Base-by-base conservation (phyloP, 306 rosid genomes). In the Quercus variabilis region DNA sequence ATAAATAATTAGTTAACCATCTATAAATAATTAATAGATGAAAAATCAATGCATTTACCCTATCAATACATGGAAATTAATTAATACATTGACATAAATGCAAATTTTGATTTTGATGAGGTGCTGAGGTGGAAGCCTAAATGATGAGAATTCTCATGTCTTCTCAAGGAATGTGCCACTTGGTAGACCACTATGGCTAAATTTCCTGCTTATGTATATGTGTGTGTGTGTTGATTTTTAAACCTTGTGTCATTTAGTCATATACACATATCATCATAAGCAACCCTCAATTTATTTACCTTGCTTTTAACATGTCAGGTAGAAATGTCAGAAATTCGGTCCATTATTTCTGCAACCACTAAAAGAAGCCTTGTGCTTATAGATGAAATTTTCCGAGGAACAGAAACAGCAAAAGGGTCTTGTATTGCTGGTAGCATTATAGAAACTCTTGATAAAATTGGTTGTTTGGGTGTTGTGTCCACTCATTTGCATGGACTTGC, bases 401-500 rank as follows among this genome's bases (percentile, higher is more conserved):
- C 99, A 80, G 97, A 92, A 84, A 92, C 97, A 20, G 95, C 93
- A 4, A 94, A 94, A 84, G 99, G 97, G 59, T 92, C 99, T 76
- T 92, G 99, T 73, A 92, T 94, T 59, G 99, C 99, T 5, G 99
- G 99, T 70, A 90, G 99, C 86, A 86, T 94, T 71, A 77, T 91
- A 76, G 99, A 94, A 90, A 82, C 87, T 78, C 92, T 94, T 55
- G 97, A 94, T 83, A 59, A 65, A 54, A 80, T 87, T 73, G 99
- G 97, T 30, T 92, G 99, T 79, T 84, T 95, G 13, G 99, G 99
- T 74, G 90, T 95, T 73, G 90, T 95, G 68, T 95, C 99, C 38
- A 95, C 99, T 90, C 99, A 95, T 80, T 90, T 95, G 89, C 97
- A 91, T 52, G 99, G 92, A 76, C 86, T 95, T 92, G 89, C 99